Conservation (phyloP, 2,329 filamentous ascomycete species). For the Nemania bipapillata region DNA sequence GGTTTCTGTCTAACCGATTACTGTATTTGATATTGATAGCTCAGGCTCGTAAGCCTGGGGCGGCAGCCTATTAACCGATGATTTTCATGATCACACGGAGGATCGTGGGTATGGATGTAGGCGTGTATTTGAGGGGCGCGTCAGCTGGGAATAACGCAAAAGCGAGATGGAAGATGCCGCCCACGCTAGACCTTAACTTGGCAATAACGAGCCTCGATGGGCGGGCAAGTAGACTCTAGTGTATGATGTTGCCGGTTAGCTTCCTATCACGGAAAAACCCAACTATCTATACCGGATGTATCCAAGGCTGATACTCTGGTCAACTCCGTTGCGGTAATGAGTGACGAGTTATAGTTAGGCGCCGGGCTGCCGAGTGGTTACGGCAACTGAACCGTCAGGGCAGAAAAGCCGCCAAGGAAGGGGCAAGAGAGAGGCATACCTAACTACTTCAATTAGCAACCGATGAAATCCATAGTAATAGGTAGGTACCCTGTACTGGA, state of each 20-base stretch:
- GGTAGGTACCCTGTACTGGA: neutral
- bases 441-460: too few relatives aligned
- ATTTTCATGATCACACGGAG: conserved; percentile 1
- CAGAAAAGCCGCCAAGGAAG: neutral
- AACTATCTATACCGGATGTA: conserved; percentile 6
- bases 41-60: conserved; percentile 12
- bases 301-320: conserved; percentile 10
- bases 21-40: conserved; percentile 32
- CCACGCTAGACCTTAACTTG: conserved; percentile 8
- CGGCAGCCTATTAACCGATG: conserved; percentile 3
- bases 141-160: conserved; percentile 13
- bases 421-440: neutral
- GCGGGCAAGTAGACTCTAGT: neutral
- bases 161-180: conserved; percentile 20
- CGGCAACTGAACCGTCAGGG: conserved; percentile 1
- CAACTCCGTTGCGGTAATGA: conserved; percentile 17
- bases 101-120: neutral
- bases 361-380: conserved; percentile 5
- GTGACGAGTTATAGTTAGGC: neutral
- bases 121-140: neutral
- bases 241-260: conserved; percentile 5
- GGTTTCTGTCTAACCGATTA: conserved; percentile 27
- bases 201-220: neutral
- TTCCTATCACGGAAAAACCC: conserved; percentile 3
- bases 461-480: neutral